Evolutionary conservation across 768 basidiomycete species (phyloP), one percentile per base, ranked within the genome.

Genomic region (Mycena indigotica): DNA sequence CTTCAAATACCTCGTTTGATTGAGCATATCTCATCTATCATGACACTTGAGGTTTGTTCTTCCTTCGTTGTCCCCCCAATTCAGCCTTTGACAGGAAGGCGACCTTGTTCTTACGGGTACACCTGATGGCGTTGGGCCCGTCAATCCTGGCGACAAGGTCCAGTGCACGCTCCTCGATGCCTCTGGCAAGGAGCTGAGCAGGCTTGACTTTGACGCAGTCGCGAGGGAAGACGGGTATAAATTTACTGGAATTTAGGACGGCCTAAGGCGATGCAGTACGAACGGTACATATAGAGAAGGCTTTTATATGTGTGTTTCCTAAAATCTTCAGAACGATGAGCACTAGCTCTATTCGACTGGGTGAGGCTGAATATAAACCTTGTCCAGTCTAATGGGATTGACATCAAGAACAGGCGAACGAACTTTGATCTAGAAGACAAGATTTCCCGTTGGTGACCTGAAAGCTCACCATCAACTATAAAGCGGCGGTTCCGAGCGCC

Each of bases 21-120:
- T 61, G 85, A 90, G 62, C 95, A 96, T 67, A 81, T 96, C 54
- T 96, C 95, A 2, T 91, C 93, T 3, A 95, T 99, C 72, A 97
- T 98, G 95, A 88, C 89, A 0, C 81, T 99, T n/a, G 94, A 97
- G 81, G 95, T 90, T 16, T 46, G 77, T 66, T 51, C 1, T 39
- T 24, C n/a, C 49, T 21, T 35, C 23, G 19, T 56, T 16, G 23
- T 48, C 39, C 28, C 49, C n/a, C 52, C 17, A 23, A 2, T 44
- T 12, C n/a, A n/a, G n/a, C n/a, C n/a, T n/a, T n/a, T 23, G 4
- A 29, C 70, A 95, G 91, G 93, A 95, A 72, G 93, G 93, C 13
- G 95, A 97, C 63, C 75, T 96, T n/a, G 76, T 97, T 57, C 77
- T 97, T 29, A 96, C 94, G 0, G 93, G 94, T 4, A 98, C 96